Base-by-base conservation (phyloP, 805 yeast genomes). In the Kurtzmaniella fragi region DNA sequence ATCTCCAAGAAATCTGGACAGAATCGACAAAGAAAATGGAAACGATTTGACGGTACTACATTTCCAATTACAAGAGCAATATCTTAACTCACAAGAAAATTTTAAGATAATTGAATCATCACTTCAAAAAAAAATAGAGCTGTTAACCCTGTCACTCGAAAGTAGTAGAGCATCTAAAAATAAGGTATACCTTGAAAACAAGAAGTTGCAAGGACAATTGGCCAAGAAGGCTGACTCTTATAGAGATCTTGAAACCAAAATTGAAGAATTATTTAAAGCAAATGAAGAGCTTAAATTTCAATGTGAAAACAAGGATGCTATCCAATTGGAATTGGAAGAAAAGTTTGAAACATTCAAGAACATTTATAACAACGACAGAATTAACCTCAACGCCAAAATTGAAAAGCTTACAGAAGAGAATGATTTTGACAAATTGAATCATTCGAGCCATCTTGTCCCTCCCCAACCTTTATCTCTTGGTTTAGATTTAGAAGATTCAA, bases 21-120 rank as follows among this genome's bases (percentile, higher is more conserved):
- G 14, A 6, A 47, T 40, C 11, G 31, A 16, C 2, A 26, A 17
- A n/a, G 38, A 38, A 8, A 11, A 31, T 2, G 8, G 34, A 20
- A 23, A 10, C 6, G 38, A 12, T 14, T 14, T 29, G 5, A 17
- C 10, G 3, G 64, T 68, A 27, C 72, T 75, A 31, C 79, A 81
- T 46, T 77, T 73, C 32, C 62, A 72, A 12, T 53, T 86, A 15
- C 89, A 84, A 51, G 64, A 76, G 2, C 93, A 89, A 56, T 82
- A 85, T 47, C 74, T 84, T 6, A 73, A 80, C 12, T 84, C 91
- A 0, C 82, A 82, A 41, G 87, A 82, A 45, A 86, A 83, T 56
- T 87, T 96, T 95, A 81, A 83, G 41, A 65, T 79, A 14, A 80
- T 88, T 32, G 97, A 93, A 57, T 73, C 83, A 30, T 69, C 78